Conservation (phyloP, 225 moss, liverwort and hornwort species). For the Pseudoscleropodium purum region DNA sequence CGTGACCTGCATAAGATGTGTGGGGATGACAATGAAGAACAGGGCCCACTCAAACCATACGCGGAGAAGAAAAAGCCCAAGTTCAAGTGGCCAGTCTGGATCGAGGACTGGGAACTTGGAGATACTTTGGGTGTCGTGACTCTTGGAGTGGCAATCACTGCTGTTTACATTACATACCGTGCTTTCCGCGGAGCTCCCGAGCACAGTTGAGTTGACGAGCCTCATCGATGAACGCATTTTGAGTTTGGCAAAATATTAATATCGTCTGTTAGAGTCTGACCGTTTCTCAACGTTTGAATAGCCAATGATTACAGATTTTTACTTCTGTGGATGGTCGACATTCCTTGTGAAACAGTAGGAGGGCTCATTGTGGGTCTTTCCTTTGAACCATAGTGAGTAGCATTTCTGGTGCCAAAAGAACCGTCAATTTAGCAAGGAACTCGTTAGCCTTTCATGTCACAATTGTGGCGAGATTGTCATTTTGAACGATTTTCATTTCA, state of each 20-base stretch:
- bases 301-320: slow-evolving; percentile 12
- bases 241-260: not conserved
- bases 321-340: slow-evolving; percentile 19
- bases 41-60: slow-evolving; percentile 31
- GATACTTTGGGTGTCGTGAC: slow-evolving; percentile 64
- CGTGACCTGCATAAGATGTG: slow-evolving; percentile 52
- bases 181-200: slow-evolving; percentile 24
- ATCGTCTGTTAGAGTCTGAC: not conserved
- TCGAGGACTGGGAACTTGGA: slow-evolving; percentile 69
- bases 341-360: slow-evolving; percentile 15
- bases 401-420: not conserved
- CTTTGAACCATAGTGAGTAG: not conserved
- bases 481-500: not conserved
- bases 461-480: not conserved
- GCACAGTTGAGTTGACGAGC: slow-evolving; percentile 3
- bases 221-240: not conserved
- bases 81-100: slow-evolving; percentile 61
- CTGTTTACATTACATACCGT: slow-evolving; percentile 51
- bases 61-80: slow-evolving; percentile 41
- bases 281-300: slow-evolving; percentile 9
- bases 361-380: not conserved
- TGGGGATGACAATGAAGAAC: slow-evolving; percentile 34
- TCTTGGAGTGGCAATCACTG: slow-evolving; percentile 51
- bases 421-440: not conserved
- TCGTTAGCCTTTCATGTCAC: not conserved